Percentiles rank a stretch among this genome's conserved stretches.
Conservation (phyloP, 208 protist species). For the Naegleria gruberi region DNA sequence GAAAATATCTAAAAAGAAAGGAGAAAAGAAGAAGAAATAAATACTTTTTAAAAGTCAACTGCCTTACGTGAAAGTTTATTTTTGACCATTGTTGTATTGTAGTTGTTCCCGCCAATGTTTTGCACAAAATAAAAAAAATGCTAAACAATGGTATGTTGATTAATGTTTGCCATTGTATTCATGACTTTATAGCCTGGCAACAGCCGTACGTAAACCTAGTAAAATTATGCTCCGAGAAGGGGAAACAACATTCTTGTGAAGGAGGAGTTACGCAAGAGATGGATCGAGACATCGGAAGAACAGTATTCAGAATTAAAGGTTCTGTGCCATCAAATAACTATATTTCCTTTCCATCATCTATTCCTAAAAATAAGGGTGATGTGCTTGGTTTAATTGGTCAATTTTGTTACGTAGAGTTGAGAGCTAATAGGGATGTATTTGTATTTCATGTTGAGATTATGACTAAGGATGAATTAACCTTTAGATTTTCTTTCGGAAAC, state of each 20-base stretch:
- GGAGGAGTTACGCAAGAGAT: background rate
- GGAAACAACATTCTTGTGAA: background rate
- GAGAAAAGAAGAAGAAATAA: background rate
- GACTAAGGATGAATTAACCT: background rate
- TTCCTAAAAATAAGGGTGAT: background rate
- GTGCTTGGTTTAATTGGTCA: background rate
- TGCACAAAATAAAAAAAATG: background rate
- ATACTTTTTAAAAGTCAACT: too few relatives aligned
- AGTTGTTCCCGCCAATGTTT: background rate
- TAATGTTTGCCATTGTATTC: background rate
- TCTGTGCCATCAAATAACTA: background rate
- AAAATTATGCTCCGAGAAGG: background rate
- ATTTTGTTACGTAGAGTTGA: background rate
- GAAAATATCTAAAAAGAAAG: background rate
- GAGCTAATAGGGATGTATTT: background rate
- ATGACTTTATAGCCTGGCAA: background rate
- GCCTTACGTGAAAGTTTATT: too few relatives aligned
- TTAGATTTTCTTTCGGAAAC: slow-evolving; percentile 17
- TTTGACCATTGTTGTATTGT: too few relatives aligned
- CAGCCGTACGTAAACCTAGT: slow-evolving; percentile 16
- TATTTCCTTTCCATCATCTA: background rate
- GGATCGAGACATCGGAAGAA: background rate
- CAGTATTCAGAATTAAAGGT: background rate
- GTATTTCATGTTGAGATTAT: slow-evolving; percentile 2
- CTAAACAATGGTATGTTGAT: background rate